phyloP scores from a whole-genome alignment of 306 rosid genomes.

The Trifolium repens region DNA sequence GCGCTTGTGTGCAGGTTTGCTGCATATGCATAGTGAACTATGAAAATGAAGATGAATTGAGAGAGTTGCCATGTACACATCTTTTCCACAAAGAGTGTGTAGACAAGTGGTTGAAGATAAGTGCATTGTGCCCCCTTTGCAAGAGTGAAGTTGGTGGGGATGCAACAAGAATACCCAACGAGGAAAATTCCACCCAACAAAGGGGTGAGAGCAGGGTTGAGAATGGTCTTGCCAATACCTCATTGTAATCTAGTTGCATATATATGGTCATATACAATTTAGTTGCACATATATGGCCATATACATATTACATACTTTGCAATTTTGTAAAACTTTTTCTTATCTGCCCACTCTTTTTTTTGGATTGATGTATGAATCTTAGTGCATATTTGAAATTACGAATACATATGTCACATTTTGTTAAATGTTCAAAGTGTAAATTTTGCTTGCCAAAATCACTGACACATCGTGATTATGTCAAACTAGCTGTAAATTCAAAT shows the following conservation, averaged over 20 bases:
- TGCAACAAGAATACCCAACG: constrained; percentile 37
- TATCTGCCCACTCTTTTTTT: not conserved
- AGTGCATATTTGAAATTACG: not conserved
- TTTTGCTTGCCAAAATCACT: not conserved
- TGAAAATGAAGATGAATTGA: constrained; percentile 78
- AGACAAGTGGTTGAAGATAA: constrained; percentile 93
- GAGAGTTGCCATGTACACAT: constrained; percentile 86
- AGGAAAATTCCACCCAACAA: constrained; percentile 51
- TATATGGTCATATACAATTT: not conserved
- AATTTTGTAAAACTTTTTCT: not conserved
- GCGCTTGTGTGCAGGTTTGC: constrained; percentile 64
- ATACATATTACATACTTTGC: not conserved
- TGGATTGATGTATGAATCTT: not conserved
- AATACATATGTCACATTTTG: not conserved
- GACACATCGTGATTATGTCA: not conserved
- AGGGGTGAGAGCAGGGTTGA: constrained; percentile 46
- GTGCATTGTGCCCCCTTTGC: constrained; percentile 89
- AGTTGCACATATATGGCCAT: not conserved
- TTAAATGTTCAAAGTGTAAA: not conserved
- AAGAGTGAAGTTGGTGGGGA: constrained; percentile 66
- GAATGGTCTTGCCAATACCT: constrained; percentile 38
- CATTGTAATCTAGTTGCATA: not conserved
- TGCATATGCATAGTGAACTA: constrained; percentile 85
- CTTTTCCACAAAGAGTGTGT: constrained; percentile 89
- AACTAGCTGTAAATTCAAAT: not conserved